These are phyloP conservation scores for Trypanosoma caninum DNA, from an alignment of 208 protist genomes.

Conservation along the genomic window DNA sequence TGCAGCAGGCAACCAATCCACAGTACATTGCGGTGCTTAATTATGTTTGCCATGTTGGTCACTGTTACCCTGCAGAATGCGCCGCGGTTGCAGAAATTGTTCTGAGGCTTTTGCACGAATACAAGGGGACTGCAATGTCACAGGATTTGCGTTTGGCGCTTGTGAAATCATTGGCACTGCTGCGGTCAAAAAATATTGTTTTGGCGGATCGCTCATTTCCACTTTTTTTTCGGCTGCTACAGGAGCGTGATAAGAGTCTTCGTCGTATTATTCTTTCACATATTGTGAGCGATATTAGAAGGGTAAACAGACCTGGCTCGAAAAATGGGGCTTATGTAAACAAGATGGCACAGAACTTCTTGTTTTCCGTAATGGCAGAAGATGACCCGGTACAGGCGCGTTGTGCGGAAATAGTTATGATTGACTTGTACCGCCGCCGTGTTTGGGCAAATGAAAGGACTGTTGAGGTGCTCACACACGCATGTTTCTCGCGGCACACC, in stretches of 20 bases:
- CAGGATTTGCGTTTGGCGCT: constrained; percentile 80
- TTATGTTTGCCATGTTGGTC: constrained; percentile 85
- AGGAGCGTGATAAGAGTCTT: constrained; percentile 93
- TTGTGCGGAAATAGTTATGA: constrained; percentile 96
- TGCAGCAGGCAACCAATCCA: constrained; percentile 85
- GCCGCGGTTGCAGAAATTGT: constrained; percentile 78
- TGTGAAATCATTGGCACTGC: constrained; percentile 92
- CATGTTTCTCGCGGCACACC: constrained; percentile 91
- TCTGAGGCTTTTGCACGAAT: constrained; percentile 79
- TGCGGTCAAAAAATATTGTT: constrained; percentile 92
- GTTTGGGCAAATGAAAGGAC: constrained; percentile 93
- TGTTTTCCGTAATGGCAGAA: constrained; percentile 94
- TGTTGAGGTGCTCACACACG: constrained; percentile 95
- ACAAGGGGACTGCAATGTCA: constrained; percentile 72
- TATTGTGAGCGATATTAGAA: constrained; percentile 95
- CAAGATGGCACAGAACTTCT: constrained; percentile 93
- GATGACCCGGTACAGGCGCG: constrained; percentile 90
- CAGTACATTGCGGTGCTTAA: constrained; percentile 80
- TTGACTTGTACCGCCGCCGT: constrained; percentile 96
- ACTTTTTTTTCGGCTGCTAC: constrained; percentile 95
- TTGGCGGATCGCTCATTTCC: constrained; percentile 84
- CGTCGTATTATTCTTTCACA: constrained; percentile 86
- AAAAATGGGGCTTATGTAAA: constrained; percentile 92
- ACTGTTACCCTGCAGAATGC: constrained; percentile 90
- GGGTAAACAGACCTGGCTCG: constrained; percentile 84